Evolutionary conservation across 2,329 filamentous ascomycete species (phyloP), one percentile per base, ranked within the genome.

Genomic region (Colletotrichum eleusines): DNA sequence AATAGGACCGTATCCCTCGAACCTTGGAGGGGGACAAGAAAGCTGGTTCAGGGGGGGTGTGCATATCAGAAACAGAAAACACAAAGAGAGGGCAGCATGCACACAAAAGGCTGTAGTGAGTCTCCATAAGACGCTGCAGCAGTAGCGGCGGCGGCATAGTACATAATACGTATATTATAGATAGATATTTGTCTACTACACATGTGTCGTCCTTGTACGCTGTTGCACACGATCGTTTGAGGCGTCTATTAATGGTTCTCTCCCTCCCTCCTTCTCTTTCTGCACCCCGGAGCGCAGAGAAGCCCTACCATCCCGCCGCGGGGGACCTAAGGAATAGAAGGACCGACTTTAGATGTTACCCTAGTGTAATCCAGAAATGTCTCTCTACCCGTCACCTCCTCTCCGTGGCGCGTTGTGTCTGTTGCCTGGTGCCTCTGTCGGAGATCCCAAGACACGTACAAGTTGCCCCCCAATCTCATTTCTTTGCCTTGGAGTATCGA

Each of bases 171-270:
- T 38, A 18, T 16, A n/a, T n/a, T n/a, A n/a, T n/a, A n/a, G n/a
- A 16, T 16, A 18, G 9, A 6, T 5, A 18, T 16, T 40, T 16
- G 38, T 6, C 6, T 35, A 35, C 33, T 35, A 63, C 58, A 67
- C 63, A 57, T 31, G 31, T 55, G 23, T 50, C 40, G 44, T 59
- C 12, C 23, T 12, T 28, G 53, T 28, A n/a, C 33, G 20, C 50
- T 31, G 59, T 61, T 50, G 31, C 59, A 35, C 59, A 42, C 33
- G 46, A 54, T 58, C 64, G 31, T 35, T 12, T 35, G 28, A 38
- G 28, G 64, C 59, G 58, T 51, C 69, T 63, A 63, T 68, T 55
- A 68, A 59, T 71, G 58, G 64, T 53, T 53, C 50, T 38, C 44
- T 53, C 50, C 26, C 51, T 16, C 67, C 55, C 66, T 57, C 50